Conservation (phyloP, 805 yeast genomes). For the Ogataea parapolymorpha region DNA sequence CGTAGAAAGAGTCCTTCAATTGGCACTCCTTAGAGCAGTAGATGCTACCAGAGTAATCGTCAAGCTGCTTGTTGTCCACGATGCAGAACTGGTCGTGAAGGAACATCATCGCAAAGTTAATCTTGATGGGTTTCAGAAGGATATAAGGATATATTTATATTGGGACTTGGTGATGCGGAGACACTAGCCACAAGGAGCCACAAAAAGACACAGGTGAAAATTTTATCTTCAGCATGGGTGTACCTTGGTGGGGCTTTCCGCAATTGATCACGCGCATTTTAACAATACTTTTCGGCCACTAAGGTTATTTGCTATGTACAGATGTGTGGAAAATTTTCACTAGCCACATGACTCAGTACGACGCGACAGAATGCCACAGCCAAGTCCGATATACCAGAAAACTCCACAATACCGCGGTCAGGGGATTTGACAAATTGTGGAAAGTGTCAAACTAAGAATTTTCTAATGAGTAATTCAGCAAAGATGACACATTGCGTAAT, state of each 20-base stretch:
- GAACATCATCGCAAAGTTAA: slow-evolving; percentile 12
- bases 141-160: slow-evolving; percentile 6
- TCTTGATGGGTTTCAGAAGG: not conserved
- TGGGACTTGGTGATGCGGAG: slow-evolving; percentile 2
- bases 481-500: slow-evolving; percentile 7
- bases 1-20: slow-evolving; percentile 14
- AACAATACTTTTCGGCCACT: not conserved
- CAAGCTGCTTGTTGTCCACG: slow-evolving; percentile 21
- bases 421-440: not conserved
- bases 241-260: slow-evolving; percentile 6
- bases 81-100: slow-evolving; percentile 25
- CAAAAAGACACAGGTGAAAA: not conserved
- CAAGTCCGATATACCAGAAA: slow-evolving; percentile 9
- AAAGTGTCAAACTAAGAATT: not conserved
- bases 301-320: slow-evolving; percentile 2
- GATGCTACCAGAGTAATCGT: slow-evolving; percentile 5
- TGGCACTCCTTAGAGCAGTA: slow-evolving; percentile 25
- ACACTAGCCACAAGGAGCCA: slow-evolving; percentile 6
- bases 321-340: not conserved
- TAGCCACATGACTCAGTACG: not conserved
- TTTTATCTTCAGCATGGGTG: not conserved
- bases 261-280: slow-evolving; percentile 1
- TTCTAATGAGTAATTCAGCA: slow-evolving; percentile 1
- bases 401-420: slow-evolving; percentile 3
- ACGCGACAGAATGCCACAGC: slow-evolving; percentile 1